Base-by-base conservation (phyloP, 345 rosid species). In the Salix koriyanagi region DNA sequence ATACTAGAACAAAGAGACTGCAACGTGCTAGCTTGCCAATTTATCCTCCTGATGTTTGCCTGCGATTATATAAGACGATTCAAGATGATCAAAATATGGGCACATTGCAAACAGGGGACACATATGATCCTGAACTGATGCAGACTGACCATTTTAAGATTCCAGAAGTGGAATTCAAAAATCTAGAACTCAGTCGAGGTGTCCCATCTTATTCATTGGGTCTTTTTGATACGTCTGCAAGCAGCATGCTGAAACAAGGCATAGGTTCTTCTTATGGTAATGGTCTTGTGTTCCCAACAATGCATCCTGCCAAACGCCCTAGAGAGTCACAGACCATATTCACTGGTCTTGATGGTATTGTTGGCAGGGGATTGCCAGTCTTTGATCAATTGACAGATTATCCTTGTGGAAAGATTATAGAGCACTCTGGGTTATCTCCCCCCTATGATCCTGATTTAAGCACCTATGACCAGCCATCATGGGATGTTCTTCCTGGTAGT, bases 1-100 rank as follows among this genome's bases (percentile, higher is more conserved):
- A 96, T 85, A 96, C 99, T n/a, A 85, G 97, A 76, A 90, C 91
- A 76, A 96, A 96, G 86, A 87, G 99, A 76, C 92, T 96, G 23
- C 96, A 89, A 72, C 90, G 97, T 64, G 97, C 97, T 80, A 97
- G 98, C 25, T 91, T 96, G 69, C 97, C 99, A 19, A 96, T 93
- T 72, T 96, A 96, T 85, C 97, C 99, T 77, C 90, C 95, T 36
- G 97, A 91, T 75, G 79, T 91, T 71, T 85, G 86, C 78, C 82
- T 81, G 72, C 93, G 88, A 78, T 86, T 88, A 67, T 62, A 81
- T 81, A 91, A 88, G 64, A 91, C 87, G 78, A 81, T 81, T 75
- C 92, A 86, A 36, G 84, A 79, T 80, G 85, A 82, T 78, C 82
- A 77, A 65, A 83, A 80, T 82, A 67, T 73, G 71, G 56, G 74